Percentiles rank a stretch among this genome's conserved stretches.
Evolutionary conservation across 305 asterid genomes (phyloP).

Genomic region (Fraxinus baroniana): DNA sequence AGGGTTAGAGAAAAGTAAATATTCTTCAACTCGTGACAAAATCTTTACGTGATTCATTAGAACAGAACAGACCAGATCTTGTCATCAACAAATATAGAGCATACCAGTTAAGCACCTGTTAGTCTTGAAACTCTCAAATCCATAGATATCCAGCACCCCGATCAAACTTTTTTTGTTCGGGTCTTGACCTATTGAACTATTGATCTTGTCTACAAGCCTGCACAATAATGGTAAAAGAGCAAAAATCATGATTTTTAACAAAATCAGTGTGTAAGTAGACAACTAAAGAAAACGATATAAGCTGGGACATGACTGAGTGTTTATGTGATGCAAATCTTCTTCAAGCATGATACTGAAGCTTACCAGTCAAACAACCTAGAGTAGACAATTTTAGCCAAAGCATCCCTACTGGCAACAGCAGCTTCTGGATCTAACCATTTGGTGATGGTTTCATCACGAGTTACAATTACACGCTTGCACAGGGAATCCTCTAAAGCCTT

Average conservation of each 20-base stretch:
- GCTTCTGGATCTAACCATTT: conserved; percentile 36
- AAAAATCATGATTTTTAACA: background rate
- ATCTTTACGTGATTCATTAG: conserved; percentile 14
- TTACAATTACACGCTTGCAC: conserved; percentile 33
- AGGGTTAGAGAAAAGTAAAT: conserved; percentile 13
- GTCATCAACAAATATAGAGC: conserved; percentile 49
- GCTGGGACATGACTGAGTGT: background rate
- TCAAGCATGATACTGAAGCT: conserved; percentile 5
- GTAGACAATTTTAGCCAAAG: conserved; percentile 33
- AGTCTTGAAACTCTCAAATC: conserved; percentile 90
- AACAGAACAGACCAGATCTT: conserved; percentile 30
- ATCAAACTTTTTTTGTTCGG: background rate
- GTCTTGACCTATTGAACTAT: background rate
- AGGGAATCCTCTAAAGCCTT: conserved; percentile 35
- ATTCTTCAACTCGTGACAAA: conserved; percentile 21
- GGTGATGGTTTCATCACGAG: conserved; percentile 33
- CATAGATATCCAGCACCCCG: background rate
- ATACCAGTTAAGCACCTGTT: conserved; percentile 97
- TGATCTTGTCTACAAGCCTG: background rate
- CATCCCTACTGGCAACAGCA: conserved; percentile 35
- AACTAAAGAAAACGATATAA: background rate
- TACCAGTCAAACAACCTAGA: conserved; percentile 36
- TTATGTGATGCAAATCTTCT: background rate
- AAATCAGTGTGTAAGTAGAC: background rate
- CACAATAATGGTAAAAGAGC: background rate